Evolutionary conservation across 257 asterid species (phyloP), one percentile per base, ranked within the genome.

Genomic region (Misopates orontium): DNA sequence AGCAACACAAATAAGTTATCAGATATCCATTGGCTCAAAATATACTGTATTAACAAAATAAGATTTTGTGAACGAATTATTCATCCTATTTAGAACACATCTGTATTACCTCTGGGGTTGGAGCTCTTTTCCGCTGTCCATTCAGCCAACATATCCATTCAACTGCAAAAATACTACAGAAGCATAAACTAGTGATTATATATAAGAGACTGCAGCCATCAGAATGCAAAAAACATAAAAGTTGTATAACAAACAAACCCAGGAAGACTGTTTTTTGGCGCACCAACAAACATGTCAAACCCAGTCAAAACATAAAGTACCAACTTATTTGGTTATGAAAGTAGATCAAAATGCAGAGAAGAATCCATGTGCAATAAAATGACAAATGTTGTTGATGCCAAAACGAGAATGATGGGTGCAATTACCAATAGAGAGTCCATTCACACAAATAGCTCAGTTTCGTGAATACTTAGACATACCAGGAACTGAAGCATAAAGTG

Each of bases 101-200:
- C 19, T 58, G 39, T 18, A 60, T 40, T 78, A 91, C 98, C 98
- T 91, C 95, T n/a, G 83, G 85, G 8, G 96, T 88, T 49, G 96
- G 99, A 80, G 95, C 93, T 59, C 36, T 79, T 76, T 79, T 90
- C 10, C 99, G 95, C 72, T 94, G 97, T 74, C 99, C 99, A 78
- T 88, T 94, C 74, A 94, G 79, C 99, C 99, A 94, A 73, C 96
- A 88, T 67, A 90, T 94, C 99, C 99, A 94, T 82, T 94, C 99
- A 81, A 94, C 99, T 92, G 83, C 68, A 79, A 52, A 61, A 84
- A 73, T 75, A 57, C 76, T 72, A 74, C 61, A 67, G 66, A 73
- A 71, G 66, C 71, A 74, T 71, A 73, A 67, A 72, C 36, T 66
- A 68, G 70, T 45, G 60, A 61, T 65, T 70, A 70, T 68, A 56